Base-by-base conservation (phyloP, 257 asterid genomes). In the Plantago ovata region DNA sequence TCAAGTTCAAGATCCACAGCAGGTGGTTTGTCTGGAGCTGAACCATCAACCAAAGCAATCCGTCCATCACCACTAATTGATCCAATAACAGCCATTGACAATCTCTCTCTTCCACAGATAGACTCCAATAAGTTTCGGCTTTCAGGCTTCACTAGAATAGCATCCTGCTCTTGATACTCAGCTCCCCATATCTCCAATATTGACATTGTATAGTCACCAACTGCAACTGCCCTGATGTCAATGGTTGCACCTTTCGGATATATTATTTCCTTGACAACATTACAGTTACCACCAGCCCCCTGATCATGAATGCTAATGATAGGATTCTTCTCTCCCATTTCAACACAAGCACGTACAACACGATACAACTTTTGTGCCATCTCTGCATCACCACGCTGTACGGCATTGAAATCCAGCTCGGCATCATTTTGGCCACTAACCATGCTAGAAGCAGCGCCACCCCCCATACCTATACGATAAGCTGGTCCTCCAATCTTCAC, bases 361-460 rank as follows among this genome's bases (percentile, higher is more conserved):
- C 96, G 81, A 64, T 92, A 88, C 53, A 92, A 51, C 69, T 92
- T 88, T 40, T 92, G 96, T 0, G 95, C 89, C 96, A 92, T 92
- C 84, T 92, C 96, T 11, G 96, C 98, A 75, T 92, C 90, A 24
- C 90, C 94, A 42, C 94, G 94, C 57, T 84, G 94, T 22, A 84
- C 90, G 3, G 85, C 94, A 50, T 92, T 88, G 63, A 92, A 92
- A 65, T 92, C 98, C 43, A 92, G 88, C 70, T 92, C 96, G 13
- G 91, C 94, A 53, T 79, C 84, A 41, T 92, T 92, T 71, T 92
- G 98, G 50, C 98, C 98, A 69, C 98, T 92, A 48, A 88, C 98
- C 98, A 92, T 92, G 79, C 95, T 92, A 51, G 98, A 92, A 12
- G 98, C 96, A 67, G 98, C 98, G 68, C 98, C 96, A 61, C 96